phyloP scores from a whole-genome alignment of 2,329 filamentous ascomycete species.

The Trichoderma koningiopsis region DNA sequence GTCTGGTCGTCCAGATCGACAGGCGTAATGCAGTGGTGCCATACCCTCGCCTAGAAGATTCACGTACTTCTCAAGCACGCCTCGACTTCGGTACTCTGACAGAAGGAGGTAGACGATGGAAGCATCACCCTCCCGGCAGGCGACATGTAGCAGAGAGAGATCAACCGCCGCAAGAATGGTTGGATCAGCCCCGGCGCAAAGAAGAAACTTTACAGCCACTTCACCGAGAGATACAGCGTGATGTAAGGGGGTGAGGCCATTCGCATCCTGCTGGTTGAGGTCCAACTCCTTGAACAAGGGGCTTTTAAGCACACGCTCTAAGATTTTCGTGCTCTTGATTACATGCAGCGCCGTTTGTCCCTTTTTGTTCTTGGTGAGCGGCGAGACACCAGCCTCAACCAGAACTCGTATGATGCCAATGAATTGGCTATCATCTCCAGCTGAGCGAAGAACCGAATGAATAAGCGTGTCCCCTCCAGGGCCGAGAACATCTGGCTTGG shows the following conservation, averaged over 20 bases:
- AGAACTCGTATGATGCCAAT: background rate
- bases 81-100: background rate
- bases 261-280: background rate
- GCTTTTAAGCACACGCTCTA: background rate
- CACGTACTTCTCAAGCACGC: background rate
- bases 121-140: background rate
- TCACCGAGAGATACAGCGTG: background rate
- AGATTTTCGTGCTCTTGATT: background rate
- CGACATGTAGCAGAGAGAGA: background rate
- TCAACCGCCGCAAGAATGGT: background rate
- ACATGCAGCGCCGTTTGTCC: background rate
- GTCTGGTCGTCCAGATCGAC: background rate
- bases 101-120: background rate
- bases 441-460: background rate
- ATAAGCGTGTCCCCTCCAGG: background rate
- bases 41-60: background rate
- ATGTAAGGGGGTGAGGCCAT: background rate
- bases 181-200: background rate
- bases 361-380: background rate
- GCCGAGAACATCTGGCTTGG: background rate
- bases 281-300: background rate
- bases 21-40: slow-evolving; percentile 1
- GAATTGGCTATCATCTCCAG: background rate
- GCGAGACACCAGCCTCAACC: background rate
- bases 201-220: background rate